Base-by-base conservation (phyloP, 2,329 filamentous ascomycete genomes). In the Purpureocillium lavendulum region DNA sequence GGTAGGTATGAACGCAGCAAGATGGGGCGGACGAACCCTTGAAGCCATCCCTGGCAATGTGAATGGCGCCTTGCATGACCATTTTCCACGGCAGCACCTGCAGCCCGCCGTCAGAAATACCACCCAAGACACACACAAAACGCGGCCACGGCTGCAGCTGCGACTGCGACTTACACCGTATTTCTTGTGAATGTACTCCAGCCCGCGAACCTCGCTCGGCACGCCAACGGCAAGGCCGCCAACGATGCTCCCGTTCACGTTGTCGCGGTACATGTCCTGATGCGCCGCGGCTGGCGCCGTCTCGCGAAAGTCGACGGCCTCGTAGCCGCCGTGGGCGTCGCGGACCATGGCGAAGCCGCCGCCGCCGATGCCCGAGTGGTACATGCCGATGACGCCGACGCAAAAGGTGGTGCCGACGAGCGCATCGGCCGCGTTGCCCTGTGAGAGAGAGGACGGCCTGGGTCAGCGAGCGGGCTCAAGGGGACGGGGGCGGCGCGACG, bases 341-440 rank as follows among this genome's bases (percentile, higher is more conserved):
- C 86, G 80, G 5, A 95, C 76, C 5, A 95, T 70, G 73, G 88
- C 84, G 62, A 97, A 97, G 2, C 90, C 90, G 31, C 90, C 90
- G 7, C 90, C 90, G 15, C 86, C 89, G 43, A 96, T 83, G 13
- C 90, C 89, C 31, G 75, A 77, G 57, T 89, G 84, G 50, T 87
- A 85, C 78, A 85, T 85, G 40, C 74, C 82, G 33, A 84, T 72
- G 7, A 85, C 81, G 6, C 85, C 85, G 30, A 88, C 75, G 46
- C 85, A 90, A 37, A 89, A 73, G 7, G 79, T 78, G 0, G 84
- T 84, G 24, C 79, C 83, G 15, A 89, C 79, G 45, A 87, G 62
- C 35, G 84, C 82, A 61, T 90, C 85, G 1, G 82, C 84, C 11
- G 85, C 84, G 61, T 86, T 87, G 7, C 85, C 84, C 69, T 77